A percentile compares a stretch with the other conserved stretches of the same genome.
Evolutionary conservation across 192 early-diverging fungal genomes (phyloP).

Genomic region (Umbelopsis sp.): DNA sequence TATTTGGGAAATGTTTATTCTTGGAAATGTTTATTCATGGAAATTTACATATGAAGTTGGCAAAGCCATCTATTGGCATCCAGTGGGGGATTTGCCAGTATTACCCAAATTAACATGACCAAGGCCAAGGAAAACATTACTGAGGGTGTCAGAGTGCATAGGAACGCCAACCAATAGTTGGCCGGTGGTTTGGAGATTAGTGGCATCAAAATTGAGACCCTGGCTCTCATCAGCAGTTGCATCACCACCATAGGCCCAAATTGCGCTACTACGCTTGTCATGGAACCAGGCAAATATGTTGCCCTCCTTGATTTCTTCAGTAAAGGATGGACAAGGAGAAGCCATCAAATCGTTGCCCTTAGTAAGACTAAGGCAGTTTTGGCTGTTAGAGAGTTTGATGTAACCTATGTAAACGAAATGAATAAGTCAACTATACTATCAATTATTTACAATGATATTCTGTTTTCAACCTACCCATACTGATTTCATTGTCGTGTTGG

Average conservation of each 20-base stretch:
- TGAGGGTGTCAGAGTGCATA: conserved; percentile 10
- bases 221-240: conserved; percentile 23
- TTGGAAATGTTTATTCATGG: neutral
- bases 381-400: conserved; percentile 16
- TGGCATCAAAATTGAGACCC: conserved; percentile 22
- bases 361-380: conserved; percentile 27
- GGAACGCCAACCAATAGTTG: conserved; percentile 22
- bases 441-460: neutral
- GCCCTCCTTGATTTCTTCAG: conserved; percentile 30
- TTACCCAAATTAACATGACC: conserved; percentile 10
- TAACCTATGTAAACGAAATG: conserved; percentile 20
- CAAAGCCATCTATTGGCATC: conserved; percentile 4
- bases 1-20: too few species aligned
- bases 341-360: conserved; percentile 16
- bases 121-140: conserved; percentile 23
- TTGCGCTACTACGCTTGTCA: conserved; percentile 35
- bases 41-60: neutral
- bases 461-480: neutral
- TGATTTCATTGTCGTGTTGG: conserved; percentile 27
- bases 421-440: too few species aligned
- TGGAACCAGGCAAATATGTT: conserved; percentile 40
- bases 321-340: conserved; percentile 26
- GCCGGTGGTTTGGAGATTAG: conserved; percentile 28
- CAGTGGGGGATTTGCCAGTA: neutral
- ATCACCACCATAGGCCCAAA: conserved; percentile 38